Evolutionary conservation across 2,329 filamentous ascomycete species (phyloP), one percentile per base, ranked within the genome.

Genomic region (Stromatinia cepivora): DNA sequence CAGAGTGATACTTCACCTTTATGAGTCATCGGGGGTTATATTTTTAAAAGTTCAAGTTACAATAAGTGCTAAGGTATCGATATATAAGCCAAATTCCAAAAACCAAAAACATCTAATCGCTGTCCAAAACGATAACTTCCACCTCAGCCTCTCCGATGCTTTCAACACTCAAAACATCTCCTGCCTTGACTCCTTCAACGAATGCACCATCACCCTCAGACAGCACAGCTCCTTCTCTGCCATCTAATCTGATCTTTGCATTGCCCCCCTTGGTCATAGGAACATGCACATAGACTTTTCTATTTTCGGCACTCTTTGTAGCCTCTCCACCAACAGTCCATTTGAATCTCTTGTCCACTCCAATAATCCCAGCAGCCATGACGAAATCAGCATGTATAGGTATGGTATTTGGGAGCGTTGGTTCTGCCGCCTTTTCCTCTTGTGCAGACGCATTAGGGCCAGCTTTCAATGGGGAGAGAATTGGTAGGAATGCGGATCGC

Each of bases 311-410:
- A 36, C 80, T 83, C 71, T 80, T 80, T 73, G 83, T 77, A 1
- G 83, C 84, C 59, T 73, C 72, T 4, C 80, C 88, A 15, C 93
- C 93, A 28, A 94, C 81, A 11, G 84, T 87, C 86, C 93, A 95
- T 75, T 86, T 85, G 70, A 94, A 94, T 54, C 81, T 84, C 76
- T 84, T 84, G 39, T 85, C 84, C 0, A 91, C 88, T 10, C 83
- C 84, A 68, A 96, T 86, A 69, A 96, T 88, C 9, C 88, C 89
- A 0, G 92, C 92, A 48, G 87, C 88, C 92, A 96, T 95, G 71
- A 90, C 88, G 64, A 96, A 85, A 81, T 97, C 92, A 15, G 92
- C 90, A 78, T 96, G 91, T 68, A 96, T 90, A 10, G 92, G 91
- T 72, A 97, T 96, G 0, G 90, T 90, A n/a, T 82, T 85, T 1